phyloP scores from a whole-genome alignment of 495 filamentous ascomycete genomes.

The Aspergillus saccharolyticus region DNA sequence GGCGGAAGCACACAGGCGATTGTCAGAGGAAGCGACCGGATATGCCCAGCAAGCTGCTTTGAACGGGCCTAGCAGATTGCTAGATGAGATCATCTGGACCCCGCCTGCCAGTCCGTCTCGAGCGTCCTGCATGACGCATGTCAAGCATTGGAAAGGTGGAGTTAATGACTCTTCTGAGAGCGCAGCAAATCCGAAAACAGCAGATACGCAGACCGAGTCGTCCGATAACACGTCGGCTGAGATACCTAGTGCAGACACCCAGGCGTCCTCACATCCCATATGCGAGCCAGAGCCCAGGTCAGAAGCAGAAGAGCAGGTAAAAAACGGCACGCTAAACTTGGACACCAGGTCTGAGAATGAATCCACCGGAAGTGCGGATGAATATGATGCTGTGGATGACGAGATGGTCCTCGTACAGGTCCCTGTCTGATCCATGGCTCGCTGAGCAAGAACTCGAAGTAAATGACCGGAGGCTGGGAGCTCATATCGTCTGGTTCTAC shows the following conservation, averaged over 20 bases:
- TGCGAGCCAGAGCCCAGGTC: not conserved
- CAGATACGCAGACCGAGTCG: not conserved
- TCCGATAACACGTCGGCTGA: not conserved
- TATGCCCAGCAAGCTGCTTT: not conserved
- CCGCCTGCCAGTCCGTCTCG: not conserved
- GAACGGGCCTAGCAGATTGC: not conserved
- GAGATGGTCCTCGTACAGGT: slow-evolving; percentile 14
- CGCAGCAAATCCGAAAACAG: not conserved
- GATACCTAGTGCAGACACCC: not conserved
- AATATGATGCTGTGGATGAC: slow-evolving; percentile 3
- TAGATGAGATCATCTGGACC: not conserved
- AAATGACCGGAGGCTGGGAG: too few relatives aligned
- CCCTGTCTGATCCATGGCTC: slow-evolving; percentile 6
- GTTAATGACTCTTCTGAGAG: not conserved
- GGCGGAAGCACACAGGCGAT: not conserved
- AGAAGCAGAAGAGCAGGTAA: not conserved
- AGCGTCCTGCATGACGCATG: not conserved
- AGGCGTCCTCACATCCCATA: not conserved
- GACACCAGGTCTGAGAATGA: not conserved
- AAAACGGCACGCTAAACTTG: not conserved
- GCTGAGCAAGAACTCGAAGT: not conserved
- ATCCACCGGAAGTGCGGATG: not conserved
- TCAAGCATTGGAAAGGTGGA: not conserved
- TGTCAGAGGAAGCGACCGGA: not conserved
- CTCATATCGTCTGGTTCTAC: not conserved